Evolutionary conservation across 768 basidiomycete genomes (phyloP).

Genomic region (Tremella yokohamensis): DNA sequence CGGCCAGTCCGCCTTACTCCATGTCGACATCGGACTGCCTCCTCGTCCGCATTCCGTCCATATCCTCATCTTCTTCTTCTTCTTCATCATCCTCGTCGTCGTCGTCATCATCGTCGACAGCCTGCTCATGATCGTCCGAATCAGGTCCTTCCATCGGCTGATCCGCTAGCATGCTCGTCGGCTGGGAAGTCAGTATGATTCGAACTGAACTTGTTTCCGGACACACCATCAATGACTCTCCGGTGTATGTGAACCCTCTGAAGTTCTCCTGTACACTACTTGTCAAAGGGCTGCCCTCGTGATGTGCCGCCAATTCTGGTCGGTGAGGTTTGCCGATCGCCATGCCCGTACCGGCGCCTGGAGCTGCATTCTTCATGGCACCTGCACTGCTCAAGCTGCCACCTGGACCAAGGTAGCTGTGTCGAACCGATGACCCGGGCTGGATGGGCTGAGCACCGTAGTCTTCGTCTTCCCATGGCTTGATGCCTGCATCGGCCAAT

Average conservation of each 20-base stretch:
- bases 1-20: slow-evolving; percentile 16
- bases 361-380: slow-evolving; percentile 20
- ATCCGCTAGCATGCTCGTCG: slow-evolving; percentile 42
- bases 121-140: slow-evolving; percentile 52
- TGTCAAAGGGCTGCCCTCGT: slow-evolving; percentile 68
- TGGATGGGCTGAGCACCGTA: slow-evolving; percentile 6
- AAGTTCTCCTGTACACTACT: slow-evolving; percentile 95
- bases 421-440: slow-evolving; percentile 22
- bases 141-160: slow-evolving; percentile 33
- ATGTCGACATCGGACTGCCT: slow-evolving; percentile 50
- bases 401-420: slow-evolving; percentile 48
- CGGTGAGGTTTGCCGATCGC: slow-evolving; percentile 41
- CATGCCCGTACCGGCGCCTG: slow-evolving; percentile 19
- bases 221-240: slow-evolving; percentile 51
- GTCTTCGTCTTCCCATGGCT: slow-evolving; percentile 57
- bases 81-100: slow-evolving; percentile 52
- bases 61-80: slow-evolving; percentile 44
- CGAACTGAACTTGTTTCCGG: neutral
- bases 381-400: slow-evolving; percentile 31
- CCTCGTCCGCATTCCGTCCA: slow-evolving; percentile 39
- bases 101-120: slow-evolving; percentile 17
- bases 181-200: slow-evolving; percentile 12
- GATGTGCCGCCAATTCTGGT: slow-evolving; percentile 27
- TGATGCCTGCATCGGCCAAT: slow-evolving; percentile 73
- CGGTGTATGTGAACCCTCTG: slow-evolving; percentile 71